Conservation (phyloP, 2,329 filamentous ascomycete species). For the Scolecobasidium constrictum region DNA sequence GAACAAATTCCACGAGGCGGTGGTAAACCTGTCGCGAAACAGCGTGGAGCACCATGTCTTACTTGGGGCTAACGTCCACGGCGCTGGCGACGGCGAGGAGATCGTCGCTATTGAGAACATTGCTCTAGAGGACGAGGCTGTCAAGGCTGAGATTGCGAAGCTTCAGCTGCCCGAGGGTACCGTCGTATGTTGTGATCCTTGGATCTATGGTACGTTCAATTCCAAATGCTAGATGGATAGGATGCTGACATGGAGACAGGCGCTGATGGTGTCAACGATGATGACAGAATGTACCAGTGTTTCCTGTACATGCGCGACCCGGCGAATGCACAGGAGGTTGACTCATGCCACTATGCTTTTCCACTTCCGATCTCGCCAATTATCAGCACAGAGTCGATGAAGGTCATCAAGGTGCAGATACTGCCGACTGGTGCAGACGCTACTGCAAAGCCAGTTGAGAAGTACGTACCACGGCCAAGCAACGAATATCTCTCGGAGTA, state of each 20-base stretch:
- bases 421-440: constrained; percentile 57
- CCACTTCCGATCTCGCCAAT: constrained; percentile 59
- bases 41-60: constrained; percentile 46
- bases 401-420: constrained; percentile 58
- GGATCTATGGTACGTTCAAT: constrained; percentile 50
- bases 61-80: constrained; percentile 47
- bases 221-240: neutral
- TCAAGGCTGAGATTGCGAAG: constrained; percentile 49
- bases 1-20: constrained; percentile 53
- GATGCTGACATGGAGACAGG: constrained; percentile 15
- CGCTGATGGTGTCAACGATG: constrained; percentile 36
- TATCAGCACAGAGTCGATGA: constrained; percentile 49
- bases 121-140: constrained; percentile 43
- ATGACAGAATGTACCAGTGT: constrained; percentile 46
- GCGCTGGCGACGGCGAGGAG: constrained; percentile 48
- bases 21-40: constrained; percentile 41
- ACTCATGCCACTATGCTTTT: constrained; percentile 59
- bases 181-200: constrained; percentile 49
- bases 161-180: constrained; percentile 46
- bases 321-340: constrained; percentile 45
- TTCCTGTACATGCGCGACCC: constrained; percentile 58
- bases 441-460: constrained; percentile 41
- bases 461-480: constrained; percentile 46
- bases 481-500: constrained; percentile 59
- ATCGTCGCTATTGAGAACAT: constrained; percentile 47